Percentiles rank a stretch among this genome's conserved stretches.
phyloP scores from a whole-genome alignment of 2,329 filamentous ascomycete species.

The Ceratocystiopsis sp. region DNA sequence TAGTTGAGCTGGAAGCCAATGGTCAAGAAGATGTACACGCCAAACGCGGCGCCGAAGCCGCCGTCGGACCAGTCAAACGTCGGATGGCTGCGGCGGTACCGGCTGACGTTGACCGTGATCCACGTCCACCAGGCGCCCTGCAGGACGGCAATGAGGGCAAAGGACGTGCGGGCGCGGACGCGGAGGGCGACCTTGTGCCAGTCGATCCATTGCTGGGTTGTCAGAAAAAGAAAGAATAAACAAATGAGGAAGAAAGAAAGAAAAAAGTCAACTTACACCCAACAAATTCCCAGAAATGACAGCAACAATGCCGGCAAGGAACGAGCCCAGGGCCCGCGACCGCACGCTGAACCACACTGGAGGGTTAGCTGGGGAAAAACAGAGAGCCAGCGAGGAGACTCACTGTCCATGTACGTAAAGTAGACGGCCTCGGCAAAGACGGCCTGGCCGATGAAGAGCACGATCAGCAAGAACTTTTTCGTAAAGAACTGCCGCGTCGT shows the following conservation, averaged over 20 bases:
- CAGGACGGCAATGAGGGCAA: conserved; percentile 33
- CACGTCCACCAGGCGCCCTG: conserved; percentile 60
- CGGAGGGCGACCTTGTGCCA: conserved; percentile 35
- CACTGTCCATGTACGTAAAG: conserved; percentile 45
- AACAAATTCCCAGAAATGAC: conserved; percentile 48
- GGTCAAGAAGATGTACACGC: conserved; percentile 49
- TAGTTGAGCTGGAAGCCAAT: conserved; percentile 59
- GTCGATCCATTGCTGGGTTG: conserved; percentile 36
- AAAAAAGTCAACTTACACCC: conserved; percentile 25
- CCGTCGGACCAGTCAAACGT: conserved; percentile 47
- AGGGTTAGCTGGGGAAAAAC: conserved; percentile 1
- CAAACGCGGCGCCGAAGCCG: conserved; percentile 50
- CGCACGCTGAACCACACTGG: conserved; percentile 53
- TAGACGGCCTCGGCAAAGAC: conserved; percentile 58
- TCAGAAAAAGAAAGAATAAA: conserved; percentile 10
- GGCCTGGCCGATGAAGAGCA: conserved; percentile 52
- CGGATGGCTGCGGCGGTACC: conserved; percentile 38
- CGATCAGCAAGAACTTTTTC: conserved; percentile 43
- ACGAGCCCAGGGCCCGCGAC: conserved; percentile 50
- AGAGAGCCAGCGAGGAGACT: conserved; percentile 6
- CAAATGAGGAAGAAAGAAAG: conserved; percentile 7
- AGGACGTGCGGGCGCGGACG: conserved; percentile 34
- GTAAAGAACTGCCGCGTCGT: conserved; percentile 42
- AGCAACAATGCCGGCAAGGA: conserved; percentile 51
- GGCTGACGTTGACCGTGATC: conserved; percentile 47